Evolutionary conservation across 768 basidiomycete genomes (phyloP), one percentile per base, ranked within the genome.

Genomic region (Leccinum broughii): DNA sequence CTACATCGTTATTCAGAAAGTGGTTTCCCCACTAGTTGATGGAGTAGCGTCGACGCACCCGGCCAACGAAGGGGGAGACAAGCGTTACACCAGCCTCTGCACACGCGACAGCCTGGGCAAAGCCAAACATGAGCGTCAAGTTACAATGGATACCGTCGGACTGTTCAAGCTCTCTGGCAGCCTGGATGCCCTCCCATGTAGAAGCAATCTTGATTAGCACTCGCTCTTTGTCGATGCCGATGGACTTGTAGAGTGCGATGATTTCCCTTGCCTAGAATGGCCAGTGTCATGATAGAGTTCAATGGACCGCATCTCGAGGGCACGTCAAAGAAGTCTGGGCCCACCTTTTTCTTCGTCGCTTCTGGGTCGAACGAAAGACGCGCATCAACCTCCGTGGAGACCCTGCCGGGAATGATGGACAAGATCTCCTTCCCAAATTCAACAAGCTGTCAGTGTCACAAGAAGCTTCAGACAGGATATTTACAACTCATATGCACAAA

Each of bases 181-280:
- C 95, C 76, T 98, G 95, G 78, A 98, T 98, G 76, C 96, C 96
- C 77, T 98, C 95, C 92, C 92, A 98, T 24, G 94, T 96, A 20
- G 95, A 95, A 10, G 95, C 96, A 72, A 98, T 96, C 81, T 98
- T 98, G 86, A 98, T 96, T 65, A 98, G 81, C 58, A 98, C 81
- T 60, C 95, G 92, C 56, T 96, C 92, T 78, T 89, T 92, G 69
- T 84, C 79, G 77, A 98, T 85, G 63, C 96, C 95, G 64, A 93
- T 75, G 22, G 90, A 90, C 32, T 94, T 85, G 82, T 98, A 98
- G 59, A 98, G 86, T 28, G 85, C 85, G 67, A 98, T 97, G 69
- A 97, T 84, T 69, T 90, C 83, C 73, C 83, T 87, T 37, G 89
- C 89, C 84, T 85, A 62, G 24, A 28, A 44, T 44, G 10, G 9